These are phyloP conservation scores for Roridomyces roridus DNA, from an alignment of 768 basidiomycete genomes.

Conservation along the genomic window DNA sequence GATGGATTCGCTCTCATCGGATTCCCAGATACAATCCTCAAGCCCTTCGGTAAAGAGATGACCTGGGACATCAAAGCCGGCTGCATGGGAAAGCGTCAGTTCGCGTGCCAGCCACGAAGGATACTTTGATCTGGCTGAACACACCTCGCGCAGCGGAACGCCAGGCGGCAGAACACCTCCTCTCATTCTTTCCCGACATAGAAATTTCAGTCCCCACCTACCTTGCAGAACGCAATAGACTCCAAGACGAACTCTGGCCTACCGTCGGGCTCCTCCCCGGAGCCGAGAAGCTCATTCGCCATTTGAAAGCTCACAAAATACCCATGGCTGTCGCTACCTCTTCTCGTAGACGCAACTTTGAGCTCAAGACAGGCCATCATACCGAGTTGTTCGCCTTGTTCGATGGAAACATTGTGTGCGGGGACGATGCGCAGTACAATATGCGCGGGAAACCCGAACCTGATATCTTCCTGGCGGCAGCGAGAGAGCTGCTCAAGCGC, in stretches of 20 bases:
- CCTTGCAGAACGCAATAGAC: constrained; percentile 56
- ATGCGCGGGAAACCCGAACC: constrained; percentile 81
- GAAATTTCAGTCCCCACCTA: constrained; percentile 67
- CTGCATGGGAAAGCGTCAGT: constrained; percentile 83
- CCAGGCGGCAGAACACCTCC: constrained; percentile 67
- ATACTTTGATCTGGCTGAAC: neutral
- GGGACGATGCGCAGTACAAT: constrained; percentile 62
- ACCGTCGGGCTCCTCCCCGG: constrained; percentile 79
- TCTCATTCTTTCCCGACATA: constrained; percentile 80
- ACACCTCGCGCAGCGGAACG: constrained; percentile 57
- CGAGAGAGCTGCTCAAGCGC: constrained; percentile 59
- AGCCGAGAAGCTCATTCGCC: constrained; percentile 67
- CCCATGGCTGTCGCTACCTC: constrained; percentile 87
- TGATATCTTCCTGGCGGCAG: constrained; percentile 81
- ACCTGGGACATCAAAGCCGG: constrained; percentile 92
- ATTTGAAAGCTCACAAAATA: constrained; percentile 69
- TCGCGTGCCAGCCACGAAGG: neutral
- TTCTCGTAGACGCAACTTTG: constrained; percentile 67
- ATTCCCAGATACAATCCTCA: constrained; percentile 70
- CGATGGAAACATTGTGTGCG: constrained; percentile 70
- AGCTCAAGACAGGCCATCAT: constrained; percentile 70
- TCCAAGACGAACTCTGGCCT: constrained; percentile 73
- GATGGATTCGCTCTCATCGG: neutral
- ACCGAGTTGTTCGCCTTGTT: constrained; percentile 66
- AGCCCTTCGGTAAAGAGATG: constrained; percentile 74